Evolutionary conservation across 2,329 filamentous ascomycete genomes (phyloP).

Genomic region (Aspergillus chevalieri): DNA sequence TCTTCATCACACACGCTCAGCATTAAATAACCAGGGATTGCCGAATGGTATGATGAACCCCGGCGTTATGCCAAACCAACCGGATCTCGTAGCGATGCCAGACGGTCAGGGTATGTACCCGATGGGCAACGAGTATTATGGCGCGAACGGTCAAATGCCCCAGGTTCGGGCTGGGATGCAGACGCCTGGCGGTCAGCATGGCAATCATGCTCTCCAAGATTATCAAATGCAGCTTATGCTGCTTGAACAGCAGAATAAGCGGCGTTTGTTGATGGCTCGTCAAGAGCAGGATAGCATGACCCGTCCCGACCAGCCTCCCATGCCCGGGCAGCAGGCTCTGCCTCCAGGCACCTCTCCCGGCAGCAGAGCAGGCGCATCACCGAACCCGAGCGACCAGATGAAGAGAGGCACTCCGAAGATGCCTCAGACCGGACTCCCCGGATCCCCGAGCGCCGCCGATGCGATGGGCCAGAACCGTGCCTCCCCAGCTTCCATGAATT

Average conservation of each 20-base stretch:
- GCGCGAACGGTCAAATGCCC: slow-evolving; percentile 50
- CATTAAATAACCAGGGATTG: slow-evolving; percentile 74
- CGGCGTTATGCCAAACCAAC: slow-evolving; percentile 64
- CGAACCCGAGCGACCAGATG: slow-evolving; percentile 58
- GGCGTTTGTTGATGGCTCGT: slow-evolving; percentile 59
- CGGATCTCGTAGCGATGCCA: slow-evolving; percentile 74
- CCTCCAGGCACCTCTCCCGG: slow-evolving; percentile 53
- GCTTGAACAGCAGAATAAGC: slow-evolving; percentile 64
- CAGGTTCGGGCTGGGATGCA: slow-evolving; percentile 34
- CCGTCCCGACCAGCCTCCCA: slow-evolving; percentile 44
- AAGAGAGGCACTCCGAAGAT: slow-evolving; percentile 58
- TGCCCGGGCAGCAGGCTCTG: slow-evolving; percentile 43
- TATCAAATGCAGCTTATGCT: slow-evolving; percentile 67
- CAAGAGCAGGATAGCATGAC: slow-evolving; percentile 60
- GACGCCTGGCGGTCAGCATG: slow-evolving; percentile 36
- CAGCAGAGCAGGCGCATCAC: slow-evolving; percentile 53
- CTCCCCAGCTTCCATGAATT: slow-evolving; percentile 55
- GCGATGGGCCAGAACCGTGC: slow-evolving; percentile 51
- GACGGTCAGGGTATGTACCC: slow-evolving; percentile 48
- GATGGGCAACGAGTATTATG: slow-evolving; percentile 52
- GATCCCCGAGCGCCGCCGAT: slow-evolving; percentile 53
- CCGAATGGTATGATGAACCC: slow-evolving; percentile 62
- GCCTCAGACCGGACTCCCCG: slow-evolving; percentile 50
- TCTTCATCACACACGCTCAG: slow-evolving; percentile 69
- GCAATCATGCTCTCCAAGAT: slow-evolving; percentile 61